A percentile compares a stretch with the other conserved stretches of the same genome.
These are phyloP conservation scores for Trichoderma sp. DNA, from an alignment of 2,329 filamentous ascomycete species.

Conservation along the genomic window DNA sequence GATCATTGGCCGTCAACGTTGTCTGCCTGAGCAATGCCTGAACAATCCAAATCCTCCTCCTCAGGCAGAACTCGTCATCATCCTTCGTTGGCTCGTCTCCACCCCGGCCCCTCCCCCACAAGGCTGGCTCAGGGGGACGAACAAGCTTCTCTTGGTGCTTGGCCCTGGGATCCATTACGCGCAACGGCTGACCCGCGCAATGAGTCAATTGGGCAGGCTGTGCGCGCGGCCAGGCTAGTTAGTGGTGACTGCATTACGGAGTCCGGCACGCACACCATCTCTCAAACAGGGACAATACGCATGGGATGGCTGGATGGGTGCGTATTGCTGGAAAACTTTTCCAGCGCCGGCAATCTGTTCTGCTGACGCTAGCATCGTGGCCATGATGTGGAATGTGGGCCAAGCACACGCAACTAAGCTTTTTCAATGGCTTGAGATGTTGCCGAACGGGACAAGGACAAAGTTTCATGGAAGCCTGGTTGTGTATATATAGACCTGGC, in stretches of 20 bases:
- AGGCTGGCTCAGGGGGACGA: neutral
- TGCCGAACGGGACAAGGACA: neutral
- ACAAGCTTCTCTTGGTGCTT: neutral
- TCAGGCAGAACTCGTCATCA: neutral
- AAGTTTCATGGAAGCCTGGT: neutral
- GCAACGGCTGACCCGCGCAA: neutral
- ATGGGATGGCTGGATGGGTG: neutral
- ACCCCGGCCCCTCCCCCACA: neutral
- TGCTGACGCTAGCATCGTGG: conserved; percentile 1
- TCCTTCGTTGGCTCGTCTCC: neutral
- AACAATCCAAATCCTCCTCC: neutral
- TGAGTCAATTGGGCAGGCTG: conserved; percentile 6
- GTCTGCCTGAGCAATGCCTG: neutral
- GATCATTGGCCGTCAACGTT: neutral
- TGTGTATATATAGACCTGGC: conserved; percentile 15
- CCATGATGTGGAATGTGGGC: conserved; percentile 7
- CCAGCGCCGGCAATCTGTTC: neutral
- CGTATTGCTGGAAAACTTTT: neutral
- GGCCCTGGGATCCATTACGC: neutral
- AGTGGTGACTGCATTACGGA: neutral
- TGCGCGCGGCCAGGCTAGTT: neutral
- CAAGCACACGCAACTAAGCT: neutral
- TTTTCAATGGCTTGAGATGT: neutral
- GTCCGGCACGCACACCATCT: neutral
- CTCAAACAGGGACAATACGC: neutral